Conservation (phyloP, 75 land plant genomes). For the Ceratopteris richardii region DNA sequence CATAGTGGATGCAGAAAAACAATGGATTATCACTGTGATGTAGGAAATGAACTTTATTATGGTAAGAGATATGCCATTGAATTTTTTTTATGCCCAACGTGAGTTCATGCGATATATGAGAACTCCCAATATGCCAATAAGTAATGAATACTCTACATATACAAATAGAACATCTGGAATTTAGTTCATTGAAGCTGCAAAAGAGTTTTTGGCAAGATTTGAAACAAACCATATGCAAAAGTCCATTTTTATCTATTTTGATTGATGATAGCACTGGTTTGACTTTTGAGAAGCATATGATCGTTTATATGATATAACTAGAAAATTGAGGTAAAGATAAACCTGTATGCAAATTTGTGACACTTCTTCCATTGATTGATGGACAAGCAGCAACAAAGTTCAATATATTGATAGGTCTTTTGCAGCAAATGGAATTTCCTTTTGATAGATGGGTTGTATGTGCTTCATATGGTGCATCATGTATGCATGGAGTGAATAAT, state of each 20-base stretch:
- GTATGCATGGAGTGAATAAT: not conserved
- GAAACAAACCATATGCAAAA: not conserved
- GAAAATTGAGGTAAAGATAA: not conserved
- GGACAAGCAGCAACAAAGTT: not conserved
- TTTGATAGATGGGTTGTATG: not conserved
- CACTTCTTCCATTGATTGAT: not conserved
- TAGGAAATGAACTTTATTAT: not conserved
- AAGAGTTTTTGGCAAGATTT: not conserved
- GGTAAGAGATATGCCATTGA: not conserved
- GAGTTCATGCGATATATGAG: not conserved
- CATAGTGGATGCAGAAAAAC: slow-evolving; percentile 5
- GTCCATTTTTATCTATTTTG: slow-evolving; percentile 2
- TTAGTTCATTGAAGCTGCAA: not conserved
- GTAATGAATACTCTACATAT: not conserved
- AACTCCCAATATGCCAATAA: slow-evolving; percentile 2
- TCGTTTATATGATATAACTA: not conserved
- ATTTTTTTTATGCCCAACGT: not conserved
- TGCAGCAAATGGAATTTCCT: not conserved
- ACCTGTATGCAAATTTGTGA: not conserved
- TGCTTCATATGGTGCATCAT: slow-evolving; percentile 5
- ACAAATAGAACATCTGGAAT: not conserved
- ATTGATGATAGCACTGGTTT: slow-evolving; percentile 1
- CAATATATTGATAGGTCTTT: not conserved
- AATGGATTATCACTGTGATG: not conserved
- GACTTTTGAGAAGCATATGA: not conserved